A percentile compares a stretch with the other conserved stretches of the same genome.
These are phyloP conservation scores for Limnanthes douglasii DNA, from an alignment of 345 rosid species.

Conservation along the genomic window DNA sequence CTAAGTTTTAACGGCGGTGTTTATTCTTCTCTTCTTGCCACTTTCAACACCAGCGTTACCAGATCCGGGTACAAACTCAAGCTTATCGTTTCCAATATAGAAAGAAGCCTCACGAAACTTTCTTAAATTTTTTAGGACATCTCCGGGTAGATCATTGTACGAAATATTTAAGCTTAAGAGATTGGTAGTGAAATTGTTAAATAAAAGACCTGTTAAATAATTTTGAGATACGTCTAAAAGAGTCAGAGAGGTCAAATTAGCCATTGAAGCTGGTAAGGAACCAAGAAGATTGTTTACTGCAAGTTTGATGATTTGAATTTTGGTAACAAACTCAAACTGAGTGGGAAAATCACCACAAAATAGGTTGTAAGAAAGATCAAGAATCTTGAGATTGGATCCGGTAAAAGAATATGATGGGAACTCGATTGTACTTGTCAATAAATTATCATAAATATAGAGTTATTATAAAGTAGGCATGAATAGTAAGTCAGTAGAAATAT, in stretches of 20 bases:
- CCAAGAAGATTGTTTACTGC: conserved; percentile 59
- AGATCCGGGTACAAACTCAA: conserved; percentile 35
- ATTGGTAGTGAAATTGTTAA: conserved; percentile 28
- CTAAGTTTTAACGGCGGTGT: conserved; percentile 33
- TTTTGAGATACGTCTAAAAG: conserved; percentile 48
- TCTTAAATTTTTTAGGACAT: conserved; percentile 50
- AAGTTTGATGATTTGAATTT: conserved; percentile 37
- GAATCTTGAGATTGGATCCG: conserved; percentile 24
- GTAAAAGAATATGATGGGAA: conserved; percentile 18
- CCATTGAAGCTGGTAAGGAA: conserved; percentile 49
- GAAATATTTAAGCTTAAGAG: conserved; percentile 50
- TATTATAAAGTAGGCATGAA: conserved; percentile 38
- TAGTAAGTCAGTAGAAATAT: conserved; percentile 28
- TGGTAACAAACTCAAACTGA: conserved; percentile 32
- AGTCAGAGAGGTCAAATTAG: conserved; percentile 30
- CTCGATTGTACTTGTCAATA: conserved; percentile 26
- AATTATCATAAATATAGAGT: conserved; percentile 35
- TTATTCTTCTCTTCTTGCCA: conserved; percentile 27
- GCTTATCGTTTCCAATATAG: conserved; percentile 40
- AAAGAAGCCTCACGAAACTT: conserved; percentile 42
- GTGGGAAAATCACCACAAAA: conserved; percentile 40
- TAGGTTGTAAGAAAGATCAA: conserved; percentile 49
- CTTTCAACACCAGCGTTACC: conserved; percentile 18
- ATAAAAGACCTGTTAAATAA: conserved; percentile 42
- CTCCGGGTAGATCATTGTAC: conserved; percentile 52